A percentile compares a stretch with the other conserved stretches of the same genome.
Evolutionary conservation across 257 asterid genomes (phyloP).

Genomic region (Capsicum chinense): DNA sequence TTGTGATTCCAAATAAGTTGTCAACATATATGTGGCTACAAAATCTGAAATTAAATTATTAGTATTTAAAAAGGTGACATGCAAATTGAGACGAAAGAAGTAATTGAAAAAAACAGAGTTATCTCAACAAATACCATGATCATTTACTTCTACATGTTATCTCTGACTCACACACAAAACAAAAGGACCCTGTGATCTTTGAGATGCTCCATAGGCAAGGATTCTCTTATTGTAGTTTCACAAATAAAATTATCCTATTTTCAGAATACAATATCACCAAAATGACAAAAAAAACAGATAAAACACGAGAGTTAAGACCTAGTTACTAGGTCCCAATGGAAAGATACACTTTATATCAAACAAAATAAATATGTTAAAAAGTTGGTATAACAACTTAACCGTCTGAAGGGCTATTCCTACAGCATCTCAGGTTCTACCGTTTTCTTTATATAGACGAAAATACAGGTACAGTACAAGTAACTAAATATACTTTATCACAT

Average conservation of each 20-base stretch:
- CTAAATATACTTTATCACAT: conserved; percentile 31
- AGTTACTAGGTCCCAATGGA: conserved; percentile 4
- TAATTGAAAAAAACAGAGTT: too few relatives aligned
- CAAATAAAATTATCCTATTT: conserved; percentile 18
- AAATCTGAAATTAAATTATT: too few relatives aligned
- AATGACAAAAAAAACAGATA: background rate
- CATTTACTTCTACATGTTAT: background rate
- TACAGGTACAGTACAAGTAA: conserved; percentile 23
- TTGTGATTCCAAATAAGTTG: too few relatives aligned
- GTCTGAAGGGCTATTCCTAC: conserved; percentile 32
- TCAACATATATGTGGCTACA: too few relatives aligned
- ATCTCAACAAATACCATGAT: background rate
- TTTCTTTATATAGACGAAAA: conserved; percentile 39
- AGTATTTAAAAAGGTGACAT: too few relatives aligned
- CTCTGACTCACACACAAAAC: background rate
- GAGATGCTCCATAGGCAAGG: background rate
- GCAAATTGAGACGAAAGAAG: too few relatives aligned
- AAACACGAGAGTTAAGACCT: background rate
- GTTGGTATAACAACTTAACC: conserved; percentile 32
- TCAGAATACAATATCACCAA: conserved; percentile 26
- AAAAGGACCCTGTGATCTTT: too few relatives aligned
- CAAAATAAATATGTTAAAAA: conserved; percentile 34
- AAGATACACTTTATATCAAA: conserved; percentile 24
- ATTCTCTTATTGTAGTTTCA: conserved; percentile 10
- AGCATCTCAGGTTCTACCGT: conserved; percentile 37